Evolutionary conservation across 169 alveolate genomes (phyloP).

Genomic region (Cryptosporidium viatorum): DNA sequence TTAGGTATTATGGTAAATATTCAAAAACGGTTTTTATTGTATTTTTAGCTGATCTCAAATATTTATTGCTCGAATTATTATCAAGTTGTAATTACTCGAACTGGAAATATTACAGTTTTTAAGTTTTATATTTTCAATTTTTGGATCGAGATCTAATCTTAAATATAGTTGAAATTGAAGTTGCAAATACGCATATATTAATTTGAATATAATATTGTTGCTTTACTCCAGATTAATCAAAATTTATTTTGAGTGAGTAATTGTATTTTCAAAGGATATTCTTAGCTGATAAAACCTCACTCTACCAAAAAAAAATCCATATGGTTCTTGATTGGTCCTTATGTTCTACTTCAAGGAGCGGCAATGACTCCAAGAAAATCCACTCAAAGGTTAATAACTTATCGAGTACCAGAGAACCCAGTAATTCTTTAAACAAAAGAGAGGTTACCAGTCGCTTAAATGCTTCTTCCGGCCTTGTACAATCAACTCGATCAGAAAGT

Average conservation of each 20-base stretch:
- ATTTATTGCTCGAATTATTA: slow-evolving; percentile 1
- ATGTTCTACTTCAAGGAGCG: slow-evolving; percentile 12
- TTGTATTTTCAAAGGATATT: background rate
- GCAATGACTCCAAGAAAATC: slow-evolving; percentile 13
- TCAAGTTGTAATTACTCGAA: slow-evolving; percentile 7
- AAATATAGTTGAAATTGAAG: background rate
- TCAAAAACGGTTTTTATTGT: background rate
- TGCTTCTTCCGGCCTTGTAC: background rate
- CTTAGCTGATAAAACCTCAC: background rate
- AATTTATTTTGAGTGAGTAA: no score
- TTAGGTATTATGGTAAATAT: background rate
- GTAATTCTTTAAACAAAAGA: background rate
- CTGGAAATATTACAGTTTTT: background rate
- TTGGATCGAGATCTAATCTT: background rate
- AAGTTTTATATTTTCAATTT: background rate
- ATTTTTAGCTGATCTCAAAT: background rate
- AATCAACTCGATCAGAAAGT: background rate
- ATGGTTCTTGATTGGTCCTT: slow-evolving; percentile 9
- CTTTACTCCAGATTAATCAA: background rate
- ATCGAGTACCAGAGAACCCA: background rate
- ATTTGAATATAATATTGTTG: background rate
- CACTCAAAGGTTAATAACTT: background rate
- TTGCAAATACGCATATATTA: background rate
- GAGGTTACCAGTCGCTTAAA: background rate
- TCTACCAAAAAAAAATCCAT: background rate